Base-by-base conservation (phyloP, 495 filamentous ascomycete genomes). In the Wilcoxina mikolae region DNA sequence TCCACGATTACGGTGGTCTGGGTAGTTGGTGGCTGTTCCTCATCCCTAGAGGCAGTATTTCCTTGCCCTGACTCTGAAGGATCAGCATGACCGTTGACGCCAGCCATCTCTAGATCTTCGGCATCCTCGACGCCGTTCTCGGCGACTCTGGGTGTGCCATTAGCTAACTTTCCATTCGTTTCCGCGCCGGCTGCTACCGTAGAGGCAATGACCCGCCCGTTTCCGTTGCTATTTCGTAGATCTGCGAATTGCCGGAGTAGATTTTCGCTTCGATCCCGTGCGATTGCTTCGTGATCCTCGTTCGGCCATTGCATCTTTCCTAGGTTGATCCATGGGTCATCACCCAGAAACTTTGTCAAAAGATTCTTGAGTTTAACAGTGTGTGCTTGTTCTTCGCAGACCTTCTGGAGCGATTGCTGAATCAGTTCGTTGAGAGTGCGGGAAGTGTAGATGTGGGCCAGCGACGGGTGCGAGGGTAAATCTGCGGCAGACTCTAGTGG, bases 401-500 rank as follows among this genome's bases (percentile, higher is more conserved):
- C 55, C 47, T 55, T 68, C 63, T 73, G 74, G 58, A 72, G 77
- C 52, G 75, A 77, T 29, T 89, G 77, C 33, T 74, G 72, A 10
- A 80, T 79, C 68, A 99, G 79, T 51, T 90, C 77, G 39, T 78
- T 79, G n/a, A 99, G 75, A 3, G 84, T 83, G 55, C 79, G 80
- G 9, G 85, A 88, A 1, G 72, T 82, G 69, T 93, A 96, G 0
- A 89, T 78, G 60, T 80, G 75, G 28, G 87, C 87, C 49, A 95
- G 68, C 2, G 85, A 83, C 56, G 88, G 88, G 64, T 99, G 91
- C 33, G 70, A 74, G 3, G 85, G 79, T 28, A 99, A 75, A 66
- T 94, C 86, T 48, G 87, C 84, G 22, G 87, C 83, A 52, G 87
- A 76, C 51, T 87, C 93, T 49, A 96, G 70, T 23, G 91, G 91